Percentiles rank a stretch among this genome's conserved stretches.
phyloP scores from a whole-genome alignment of 106 monocot species.

The Hemerocallis citrina region DNA sequence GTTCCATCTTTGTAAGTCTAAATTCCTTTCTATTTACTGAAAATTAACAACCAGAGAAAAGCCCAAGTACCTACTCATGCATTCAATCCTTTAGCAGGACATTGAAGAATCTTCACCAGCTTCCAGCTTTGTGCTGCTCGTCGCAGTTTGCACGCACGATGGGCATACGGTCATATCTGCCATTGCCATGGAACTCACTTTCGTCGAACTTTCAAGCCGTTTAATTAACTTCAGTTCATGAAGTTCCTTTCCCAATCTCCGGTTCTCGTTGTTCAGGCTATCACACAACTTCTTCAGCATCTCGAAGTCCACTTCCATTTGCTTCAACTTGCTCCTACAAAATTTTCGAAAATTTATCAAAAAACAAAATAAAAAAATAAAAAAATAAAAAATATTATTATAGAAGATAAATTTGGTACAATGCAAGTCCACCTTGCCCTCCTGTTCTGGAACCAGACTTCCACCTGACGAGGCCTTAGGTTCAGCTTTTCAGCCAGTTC shows the following conservation, averaged over 20 bases:
- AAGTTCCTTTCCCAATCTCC: slow-evolving; percentile 25
- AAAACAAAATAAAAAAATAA: no score
- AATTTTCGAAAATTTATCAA: background rate
- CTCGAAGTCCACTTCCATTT: slow-evolving; percentile 39
- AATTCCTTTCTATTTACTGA: no score
- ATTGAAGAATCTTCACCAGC: no score
- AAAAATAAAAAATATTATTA: background rate
- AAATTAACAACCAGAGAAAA: no score
- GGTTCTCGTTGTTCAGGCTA: slow-evolving; percentile 36
- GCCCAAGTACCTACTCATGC: no score
- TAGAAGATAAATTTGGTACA: background rate
- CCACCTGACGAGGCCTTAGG: slow-evolving; percentile 22
- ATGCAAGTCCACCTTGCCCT: slow-evolving; percentile 20
- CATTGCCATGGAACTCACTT: background rate
- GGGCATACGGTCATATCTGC: slow-evolving; percentile 11
- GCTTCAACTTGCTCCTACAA: slow-evolving; percentile 53
- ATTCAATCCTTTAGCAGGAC: no score
- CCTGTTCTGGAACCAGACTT: slow-evolving; percentile 37
- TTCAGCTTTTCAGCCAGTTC: slow-evolving; percentile 22
- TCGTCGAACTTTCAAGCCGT: background rate
- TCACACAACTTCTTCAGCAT: slow-evolving; percentile 43
- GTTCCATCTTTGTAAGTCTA: no score
- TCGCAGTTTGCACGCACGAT: slow-evolving; percentile 17
- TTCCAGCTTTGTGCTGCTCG: no score
- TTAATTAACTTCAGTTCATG: no score